phyloP scores from a whole-genome alignment of 257 asterid genomes.

The Solanum infundibuliforme region DNA sequence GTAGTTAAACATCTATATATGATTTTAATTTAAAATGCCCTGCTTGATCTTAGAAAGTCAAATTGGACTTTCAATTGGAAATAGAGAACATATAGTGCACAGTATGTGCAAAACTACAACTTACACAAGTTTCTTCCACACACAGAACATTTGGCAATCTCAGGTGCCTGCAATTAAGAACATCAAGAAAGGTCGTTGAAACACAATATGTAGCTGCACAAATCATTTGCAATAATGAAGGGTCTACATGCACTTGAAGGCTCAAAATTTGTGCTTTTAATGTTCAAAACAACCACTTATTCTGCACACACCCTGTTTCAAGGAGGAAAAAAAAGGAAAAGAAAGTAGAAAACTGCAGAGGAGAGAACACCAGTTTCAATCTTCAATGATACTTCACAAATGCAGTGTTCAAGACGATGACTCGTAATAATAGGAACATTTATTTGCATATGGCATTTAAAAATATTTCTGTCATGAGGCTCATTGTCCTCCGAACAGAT shows the following conservation, averaged over 20 bases:
- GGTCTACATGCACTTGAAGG: not conserved
- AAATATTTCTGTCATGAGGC: not conserved
- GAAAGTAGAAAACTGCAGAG: not conserved
- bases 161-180: slow-evolving; percentile 50
- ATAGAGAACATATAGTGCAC: not conserved
- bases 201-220: not conserved
- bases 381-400: not conserved
- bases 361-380: not conserved
- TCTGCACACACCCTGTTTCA: not conserved
- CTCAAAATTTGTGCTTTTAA: not conserved
- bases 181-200: not conserved
- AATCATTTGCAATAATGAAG: not conserved
- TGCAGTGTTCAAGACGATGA: not conserved
- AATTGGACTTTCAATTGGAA: not conserved
- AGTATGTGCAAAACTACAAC: slow-evolving; percentile 15
- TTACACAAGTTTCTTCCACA: slow-evolving; percentile 74
- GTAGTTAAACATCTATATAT: not conserved
- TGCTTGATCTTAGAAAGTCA: not conserved
- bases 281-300: not conserved
- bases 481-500: not conserved
- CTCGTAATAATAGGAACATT: not conserved
- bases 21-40: not conserved
- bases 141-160: slow-evolving; percentile 69
- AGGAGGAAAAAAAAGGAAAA: not conserved
- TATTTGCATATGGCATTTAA: not conserved